Evolutionary conservation across 495 filamentous ascomycete genomes (phyloP).

Genomic region (Daldinia decipiens): DNA sequence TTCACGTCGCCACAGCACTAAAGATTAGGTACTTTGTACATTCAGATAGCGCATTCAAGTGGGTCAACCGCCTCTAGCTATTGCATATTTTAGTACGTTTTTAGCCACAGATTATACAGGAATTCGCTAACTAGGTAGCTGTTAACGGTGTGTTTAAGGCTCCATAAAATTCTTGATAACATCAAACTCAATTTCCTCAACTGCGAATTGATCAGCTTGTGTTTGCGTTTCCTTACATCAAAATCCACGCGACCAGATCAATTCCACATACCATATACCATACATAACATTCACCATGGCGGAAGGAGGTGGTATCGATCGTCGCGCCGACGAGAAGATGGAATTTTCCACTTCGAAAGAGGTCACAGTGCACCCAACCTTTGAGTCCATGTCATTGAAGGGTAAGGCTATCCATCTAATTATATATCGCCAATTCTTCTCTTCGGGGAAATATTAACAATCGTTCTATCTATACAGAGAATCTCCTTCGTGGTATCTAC

Average conservation of each 20-base stretch:
- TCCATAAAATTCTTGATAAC: constrained; percentile 33
- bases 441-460: constrained; percentile 12
- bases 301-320: constrained; percentile 84
- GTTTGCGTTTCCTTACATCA: background rate
- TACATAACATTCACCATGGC: constrained; percentile 69
- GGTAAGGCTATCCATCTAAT: constrained; percentile 47
- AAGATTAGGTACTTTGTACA: constrained; percentile 3
- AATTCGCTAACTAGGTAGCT: no score
- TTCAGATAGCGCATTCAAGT: background rate
- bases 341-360: constrained; percentile 98
- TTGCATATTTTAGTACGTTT: background rate
- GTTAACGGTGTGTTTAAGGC: no score
- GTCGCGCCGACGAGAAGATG: constrained; percentile 93
- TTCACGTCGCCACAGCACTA: constrained; percentile 24
- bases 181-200: constrained; percentile 8
- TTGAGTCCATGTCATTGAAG: constrained; percentile 74
- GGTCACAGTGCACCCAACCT: constrained; percentile 80
- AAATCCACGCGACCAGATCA: no score
- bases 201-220: constrained; percentile 21
- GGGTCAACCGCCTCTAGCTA: background rate
- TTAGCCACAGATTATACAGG: background rate
- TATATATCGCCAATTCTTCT: background rate
- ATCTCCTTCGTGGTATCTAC: constrained; percentile 95
- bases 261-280: no score
- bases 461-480: constrained; percentile 65